Evolutionary conservation across 2,329 filamentous ascomycete genomes (phyloP).

Genomic region (Ambrosiella beaveri): DNA sequence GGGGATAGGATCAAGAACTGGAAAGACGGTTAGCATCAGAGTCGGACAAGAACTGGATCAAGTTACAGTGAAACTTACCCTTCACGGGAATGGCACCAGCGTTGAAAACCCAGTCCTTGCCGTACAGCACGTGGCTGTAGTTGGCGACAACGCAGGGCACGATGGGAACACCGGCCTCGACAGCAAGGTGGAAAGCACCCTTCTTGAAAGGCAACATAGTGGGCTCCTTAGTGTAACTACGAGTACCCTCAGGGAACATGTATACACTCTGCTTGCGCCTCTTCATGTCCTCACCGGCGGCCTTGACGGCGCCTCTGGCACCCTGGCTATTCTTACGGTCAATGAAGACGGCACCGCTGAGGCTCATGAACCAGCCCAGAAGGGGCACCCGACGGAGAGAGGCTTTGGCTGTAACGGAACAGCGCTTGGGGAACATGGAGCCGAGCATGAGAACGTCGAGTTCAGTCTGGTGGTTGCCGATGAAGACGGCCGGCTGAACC

Average conservation of each 20-base stretch:
- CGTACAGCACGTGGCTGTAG: slow-evolving; percentile 55
- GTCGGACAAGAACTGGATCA: background rate
- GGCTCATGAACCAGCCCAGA: slow-evolving; percentile 83
- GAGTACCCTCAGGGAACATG: slow-evolving; percentile 84
- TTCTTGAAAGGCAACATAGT: slow-evolving; percentile 93
- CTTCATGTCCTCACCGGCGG: slow-evolving; percentile 66
- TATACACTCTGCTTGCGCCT: slow-evolving; percentile 57
- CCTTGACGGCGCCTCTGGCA: slow-evolving; percentile 69
- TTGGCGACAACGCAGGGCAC: slow-evolving; percentile 71
- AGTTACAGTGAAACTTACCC: slow-evolving; percentile 30
- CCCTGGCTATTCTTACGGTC: slow-evolving; percentile 72
- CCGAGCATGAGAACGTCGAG: slow-evolving; percentile 88
- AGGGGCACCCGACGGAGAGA: slow-evolving; percentile 64
- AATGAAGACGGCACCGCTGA: slow-evolving; percentile 87
- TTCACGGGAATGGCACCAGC: slow-evolving; percentile 57
- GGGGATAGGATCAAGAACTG: slow-evolving; percentile 64
- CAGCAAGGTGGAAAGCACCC: slow-evolving; percentile 87
- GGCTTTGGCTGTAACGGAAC: slow-evolving; percentile 83
- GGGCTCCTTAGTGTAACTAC: slow-evolving; percentile 72
- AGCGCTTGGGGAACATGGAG: slow-evolving; percentile 75
- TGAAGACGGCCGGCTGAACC: slow-evolving; percentile 67
- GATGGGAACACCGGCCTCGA: slow-evolving; percentile 85
- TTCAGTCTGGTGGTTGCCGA: slow-evolving; percentile 93
- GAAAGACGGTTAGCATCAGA: slow-evolving; percentile 6
- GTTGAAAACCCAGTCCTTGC: slow-evolving; percentile 47